These are phyloP conservation scores for Agrocybe praecox DNA, from an alignment of 768 basidiomycete species.

Conservation along the genomic window DNA sequence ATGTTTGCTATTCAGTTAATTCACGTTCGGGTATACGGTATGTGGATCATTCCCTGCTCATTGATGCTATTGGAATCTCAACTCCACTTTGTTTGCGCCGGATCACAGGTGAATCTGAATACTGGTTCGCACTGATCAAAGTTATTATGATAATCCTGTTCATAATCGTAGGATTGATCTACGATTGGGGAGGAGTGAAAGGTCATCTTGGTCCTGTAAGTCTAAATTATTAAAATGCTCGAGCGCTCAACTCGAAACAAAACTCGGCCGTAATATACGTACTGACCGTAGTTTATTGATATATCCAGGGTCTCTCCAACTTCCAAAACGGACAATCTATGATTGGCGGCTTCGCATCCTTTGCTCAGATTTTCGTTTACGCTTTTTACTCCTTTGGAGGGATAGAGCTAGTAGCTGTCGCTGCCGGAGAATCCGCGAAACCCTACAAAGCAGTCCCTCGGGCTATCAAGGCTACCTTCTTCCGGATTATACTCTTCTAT, in stretches of 20 bases:
- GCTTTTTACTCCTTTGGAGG: slow-evolving; percentile 74
- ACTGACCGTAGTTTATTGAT: neutral
- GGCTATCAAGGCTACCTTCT: slow-evolving; percentile 70
- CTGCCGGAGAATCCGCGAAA: slow-evolving; percentile 69
- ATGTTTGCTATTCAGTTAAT: slow-evolving; percentile 56
- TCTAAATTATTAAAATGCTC: neutral
- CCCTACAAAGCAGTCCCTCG: slow-evolving; percentile 65
- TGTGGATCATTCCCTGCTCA: slow-evolving; percentile 5
- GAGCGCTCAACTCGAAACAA: neutral
- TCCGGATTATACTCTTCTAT: slow-evolving; percentile 68
- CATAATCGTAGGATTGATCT: slow-evolving; percentile 63
- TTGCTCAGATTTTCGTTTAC: slow-evolving; percentile 63
- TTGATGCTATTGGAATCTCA: neutral
- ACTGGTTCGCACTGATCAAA: slow-evolving; percentile 68
- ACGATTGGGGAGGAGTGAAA: slow-evolving; percentile 62
- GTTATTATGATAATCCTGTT: slow-evolving; percentile 63
- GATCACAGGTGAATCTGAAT: slow-evolving; percentile 57
- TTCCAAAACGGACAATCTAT: slow-evolving; percentile 53
- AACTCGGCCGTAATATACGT: neutral
- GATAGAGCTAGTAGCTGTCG: slow-evolving; percentile 70
- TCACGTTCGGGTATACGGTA: slow-evolving; percentile 58
- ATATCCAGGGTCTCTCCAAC: slow-evolving; percentile 49
- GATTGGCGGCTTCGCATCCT: slow-evolving; percentile 52
- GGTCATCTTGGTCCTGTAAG: slow-evolving; percentile 59
- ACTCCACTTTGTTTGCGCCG: neutral